Conservation (phyloP, 2,329 filamentous ascomycete genomes). For the Botrytis porri region DNA sequence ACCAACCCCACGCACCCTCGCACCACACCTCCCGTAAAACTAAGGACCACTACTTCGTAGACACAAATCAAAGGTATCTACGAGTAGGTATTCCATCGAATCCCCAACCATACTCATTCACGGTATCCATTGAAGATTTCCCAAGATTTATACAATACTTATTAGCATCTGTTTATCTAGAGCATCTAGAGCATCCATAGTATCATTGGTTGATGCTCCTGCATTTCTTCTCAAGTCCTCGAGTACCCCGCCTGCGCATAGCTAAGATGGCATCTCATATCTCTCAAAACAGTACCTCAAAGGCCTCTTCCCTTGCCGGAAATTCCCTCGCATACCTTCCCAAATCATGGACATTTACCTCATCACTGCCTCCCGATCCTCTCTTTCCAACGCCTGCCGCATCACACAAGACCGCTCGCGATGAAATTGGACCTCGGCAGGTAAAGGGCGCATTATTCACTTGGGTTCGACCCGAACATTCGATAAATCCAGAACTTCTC, state of each 20-base stretch:
- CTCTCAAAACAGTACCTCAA: constrained; percentile 23
- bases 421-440: constrained; percentile 72
- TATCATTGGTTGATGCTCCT: constrained; percentile 33
- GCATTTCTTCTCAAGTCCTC: constrained; percentile 29
- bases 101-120: background rate
- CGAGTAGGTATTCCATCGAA: background rate
- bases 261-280: constrained; percentile 47
- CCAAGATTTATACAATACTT: background rate
- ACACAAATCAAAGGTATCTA: background rate
- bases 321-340: constrained; percentile 52
- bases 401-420: constrained; percentile 78
- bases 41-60: too few relatives aligned
- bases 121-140: background rate
- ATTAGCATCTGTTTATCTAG: background rate
- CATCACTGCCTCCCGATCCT: constrained; percentile 71
- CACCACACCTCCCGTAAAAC: background rate
- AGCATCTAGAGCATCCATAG: background rate
- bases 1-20: background rate
- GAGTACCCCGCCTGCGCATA: constrained; percentile 40
- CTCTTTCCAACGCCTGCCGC: constrained; percentile 74
- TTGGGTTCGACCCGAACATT: constrained; percentile 78
- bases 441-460: constrained; percentile 86
- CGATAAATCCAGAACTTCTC: constrained; percentile 72
- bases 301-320: constrained; percentile 25
- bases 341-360: constrained; percentile 64